phyloP scores from a whole-genome alignment of 2,329 filamentous ascomycete species.

The Microcyclospora tardicrescens region DNA sequence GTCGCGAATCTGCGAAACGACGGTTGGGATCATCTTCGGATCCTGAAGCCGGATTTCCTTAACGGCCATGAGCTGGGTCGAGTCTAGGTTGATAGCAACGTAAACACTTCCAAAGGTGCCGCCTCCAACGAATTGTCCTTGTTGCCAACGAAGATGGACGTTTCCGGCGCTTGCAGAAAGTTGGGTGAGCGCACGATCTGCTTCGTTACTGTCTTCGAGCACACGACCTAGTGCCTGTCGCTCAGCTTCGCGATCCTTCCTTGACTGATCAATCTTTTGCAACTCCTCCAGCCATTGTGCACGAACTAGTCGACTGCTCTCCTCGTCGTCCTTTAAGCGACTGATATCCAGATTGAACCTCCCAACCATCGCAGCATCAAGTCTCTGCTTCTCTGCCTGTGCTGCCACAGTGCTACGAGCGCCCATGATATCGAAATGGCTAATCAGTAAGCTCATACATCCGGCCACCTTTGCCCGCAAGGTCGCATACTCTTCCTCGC shows the following conservation, averaged over 20 bases:
- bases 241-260: constrained; percentile 70
- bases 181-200: constrained; percentile 85
- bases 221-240: constrained; percentile 80
- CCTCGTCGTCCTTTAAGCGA: constrained; percentile 63
- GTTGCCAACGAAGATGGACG: constrained; percentile 92
- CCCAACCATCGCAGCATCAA: constrained; percentile 65
- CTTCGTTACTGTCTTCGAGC: constrained; percentile 86
- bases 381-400: constrained; percentile 79
- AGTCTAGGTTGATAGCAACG: constrained; percentile 91
- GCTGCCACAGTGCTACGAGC: constrained; percentile 86
- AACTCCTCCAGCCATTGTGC: constrained; percentile 64
- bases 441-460: constrained; percentile 94
- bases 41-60: constrained; percentile 97
- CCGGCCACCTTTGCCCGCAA: constrained; percentile 82
- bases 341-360: constrained; percentile 71
- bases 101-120: constrained; percentile 97
- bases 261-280: constrained; percentile 59
- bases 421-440: constrained; percentile 98
- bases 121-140: constrained; percentile 94
- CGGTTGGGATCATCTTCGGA: constrained; percentile 85
- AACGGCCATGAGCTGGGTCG: constrained; percentile 91
- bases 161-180: constrained; percentile 91
- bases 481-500: constrained; percentile 72
- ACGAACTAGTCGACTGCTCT: constrained; percentile 61
- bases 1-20: constrained; percentile 86